These are phyloP conservation scores for Metschnikowia arizonensis DNA, from an alignment of 805 yeast species.

Conservation along the genomic window DNA sequence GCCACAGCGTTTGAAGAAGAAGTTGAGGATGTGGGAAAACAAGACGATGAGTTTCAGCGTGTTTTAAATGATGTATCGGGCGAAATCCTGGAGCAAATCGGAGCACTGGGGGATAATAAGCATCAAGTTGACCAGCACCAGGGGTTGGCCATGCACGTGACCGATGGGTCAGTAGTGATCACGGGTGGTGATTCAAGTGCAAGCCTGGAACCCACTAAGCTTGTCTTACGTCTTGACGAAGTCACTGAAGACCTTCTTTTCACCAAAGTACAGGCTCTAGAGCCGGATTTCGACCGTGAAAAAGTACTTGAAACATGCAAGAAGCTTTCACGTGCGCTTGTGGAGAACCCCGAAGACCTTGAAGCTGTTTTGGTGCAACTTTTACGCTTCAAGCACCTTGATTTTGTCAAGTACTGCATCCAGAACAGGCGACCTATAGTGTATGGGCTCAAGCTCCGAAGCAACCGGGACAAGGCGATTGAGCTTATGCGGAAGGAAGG, in stretches of 20 bases:
- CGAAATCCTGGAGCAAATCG: slow-evolving; percentile 15
- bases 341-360: slow-evolving; percentile 35
- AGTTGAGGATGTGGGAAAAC: slow-evolving; percentile 6
- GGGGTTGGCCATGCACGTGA: too few species aligned
- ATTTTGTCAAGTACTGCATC: slow-evolving; percentile 45
- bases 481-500: slow-evolving; percentile 45
- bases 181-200: not conserved
- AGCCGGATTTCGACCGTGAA: slow-evolving; percentile 35
- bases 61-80: slow-evolving; percentile 19
- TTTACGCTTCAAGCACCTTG: slow-evolving; percentile 49
- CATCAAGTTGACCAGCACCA: too few species aligned
- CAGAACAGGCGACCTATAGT: slow-evolving; percentile 49
- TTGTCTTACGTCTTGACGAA: slow-evolving; percentile 9
- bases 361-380: slow-evolving; percentile 53
- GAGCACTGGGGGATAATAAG: slow-evolving; percentile 11
- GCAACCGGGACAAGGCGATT: slow-evolving; percentile 32
- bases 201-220: not conserved
- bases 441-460: slow-evolving; percentile 49
- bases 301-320: slow-evolving; percentile 36
- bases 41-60: slow-evolving; percentile 26
- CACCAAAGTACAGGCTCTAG: slow-evolving; percentile 35
- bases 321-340: slow-evolving; percentile 38
- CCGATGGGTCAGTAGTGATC: slow-evolving; percentile 1
- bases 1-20: slow-evolving; percentile 24
- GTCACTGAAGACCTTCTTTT: slow-evolving; percentile 14